These are phyloP conservation scores for Penicillium maclennaniae DNA, from an alignment of 495 filamentous ascomycete genomes.

Conservation along the genomic window DNA sequence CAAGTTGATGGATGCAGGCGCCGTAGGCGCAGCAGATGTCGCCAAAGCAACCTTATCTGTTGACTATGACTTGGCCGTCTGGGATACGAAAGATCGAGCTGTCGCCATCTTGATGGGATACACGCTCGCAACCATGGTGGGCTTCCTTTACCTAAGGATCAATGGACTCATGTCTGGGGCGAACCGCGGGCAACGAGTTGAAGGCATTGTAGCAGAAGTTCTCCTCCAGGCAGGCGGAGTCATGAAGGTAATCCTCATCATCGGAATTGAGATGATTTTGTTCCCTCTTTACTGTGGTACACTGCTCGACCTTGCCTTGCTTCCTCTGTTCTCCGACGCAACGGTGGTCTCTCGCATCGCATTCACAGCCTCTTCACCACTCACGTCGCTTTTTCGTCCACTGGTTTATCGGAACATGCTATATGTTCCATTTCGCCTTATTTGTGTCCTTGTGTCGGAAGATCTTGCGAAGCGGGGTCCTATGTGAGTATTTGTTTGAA, in stretches of 20 bases:
- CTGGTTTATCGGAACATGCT: slow-evolving; percentile 98
- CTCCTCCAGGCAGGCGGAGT: slow-evolving; percentile 93
- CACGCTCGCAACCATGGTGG: slow-evolving; percentile 64
- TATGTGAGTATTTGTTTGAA: slow-evolving; percentile 59
- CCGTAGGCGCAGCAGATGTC: slow-evolving; percentile 16
- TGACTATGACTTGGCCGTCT: slow-evolving; percentile 65
- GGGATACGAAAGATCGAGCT: slow-evolving; percentile 71
- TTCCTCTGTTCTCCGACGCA: slow-evolving; percentile 81
- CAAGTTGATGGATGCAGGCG: slow-evolving; percentile 24
- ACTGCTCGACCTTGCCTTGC: slow-evolving; percentile 79
- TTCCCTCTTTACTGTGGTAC: slow-evolving; percentile 96
- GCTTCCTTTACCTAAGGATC: slow-evolving; percentile 71
- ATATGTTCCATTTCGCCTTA: slow-evolving; percentile 99
- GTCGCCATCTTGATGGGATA: slow-evolving; percentile 83
- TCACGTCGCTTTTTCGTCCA: slow-evolving; percentile 90
- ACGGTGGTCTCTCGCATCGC: slow-evolving; percentile 68
- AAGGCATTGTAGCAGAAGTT: slow-evolving; percentile 74
- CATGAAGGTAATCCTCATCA: slow-evolving; percentile 97
- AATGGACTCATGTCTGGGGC: slow-evolving; percentile 61
- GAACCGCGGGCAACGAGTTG: slow-evolving; percentile 65
- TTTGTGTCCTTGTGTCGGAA: slow-evolving; percentile 99
- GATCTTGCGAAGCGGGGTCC: slow-evolving; percentile 87
- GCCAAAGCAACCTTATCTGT: slow-evolving; percentile 27
- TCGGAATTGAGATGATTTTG: slow-evolving; percentile 97
- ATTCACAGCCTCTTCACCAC: slow-evolving; percentile 70